Evolutionary conservation across 2,329 filamentous ascomycete species (phyloP).

Genomic region (Emmonsiellopsis sp.): DNA sequence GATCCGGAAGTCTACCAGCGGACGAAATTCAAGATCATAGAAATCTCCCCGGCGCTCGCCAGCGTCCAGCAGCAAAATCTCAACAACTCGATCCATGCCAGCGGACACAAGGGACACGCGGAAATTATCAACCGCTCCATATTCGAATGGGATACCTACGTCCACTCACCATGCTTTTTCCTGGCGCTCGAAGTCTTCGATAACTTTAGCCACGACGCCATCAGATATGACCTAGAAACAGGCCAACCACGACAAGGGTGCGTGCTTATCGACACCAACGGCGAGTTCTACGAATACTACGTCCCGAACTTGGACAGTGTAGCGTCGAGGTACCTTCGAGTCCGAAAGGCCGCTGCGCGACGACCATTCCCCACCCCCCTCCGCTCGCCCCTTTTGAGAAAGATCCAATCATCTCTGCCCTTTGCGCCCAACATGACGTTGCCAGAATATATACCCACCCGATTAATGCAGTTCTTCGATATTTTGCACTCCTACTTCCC

Average conservation of each 20-base stretch:
- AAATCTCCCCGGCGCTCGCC: constrained; percentile 79
- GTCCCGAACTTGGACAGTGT: constrained; percentile 69
- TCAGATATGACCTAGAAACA: constrained; percentile 79
- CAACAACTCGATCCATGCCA: constrained; percentile 53
- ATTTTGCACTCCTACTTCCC: constrained; percentile 83
- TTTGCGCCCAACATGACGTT: constrained; percentile 66
- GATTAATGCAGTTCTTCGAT: constrained; percentile 94
- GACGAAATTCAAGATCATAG: constrained; percentile 90
- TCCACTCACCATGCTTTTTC: constrained; percentile 94
- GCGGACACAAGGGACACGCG: constrained; percentile 74
- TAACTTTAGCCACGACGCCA: constrained; percentile 91
- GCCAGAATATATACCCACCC: constrained; percentile 89
- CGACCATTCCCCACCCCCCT: constrained; percentile 34
- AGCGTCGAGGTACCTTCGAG: constrained; percentile 69
- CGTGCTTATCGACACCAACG: constrained; percentile 72
- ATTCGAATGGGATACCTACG: constrained; percentile 83
- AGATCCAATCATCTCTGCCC: constrained; percentile 55
- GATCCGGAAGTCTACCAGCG: constrained; percentile 89
- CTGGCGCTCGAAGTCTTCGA: constrained; percentile 96
- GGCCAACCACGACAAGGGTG: constrained; percentile 78
- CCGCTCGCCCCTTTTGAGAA: constrained; percentile 46
- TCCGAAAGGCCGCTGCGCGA: constrained; percentile 63
- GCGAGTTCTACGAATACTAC: constrained; percentile 96
- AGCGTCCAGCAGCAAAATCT: constrained; percentile 65
- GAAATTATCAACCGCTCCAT: constrained; percentile 92